Conservation (phyloP, 2,329 filamentous ascomycete species). For the Delphinella strobiligena region DNA sequence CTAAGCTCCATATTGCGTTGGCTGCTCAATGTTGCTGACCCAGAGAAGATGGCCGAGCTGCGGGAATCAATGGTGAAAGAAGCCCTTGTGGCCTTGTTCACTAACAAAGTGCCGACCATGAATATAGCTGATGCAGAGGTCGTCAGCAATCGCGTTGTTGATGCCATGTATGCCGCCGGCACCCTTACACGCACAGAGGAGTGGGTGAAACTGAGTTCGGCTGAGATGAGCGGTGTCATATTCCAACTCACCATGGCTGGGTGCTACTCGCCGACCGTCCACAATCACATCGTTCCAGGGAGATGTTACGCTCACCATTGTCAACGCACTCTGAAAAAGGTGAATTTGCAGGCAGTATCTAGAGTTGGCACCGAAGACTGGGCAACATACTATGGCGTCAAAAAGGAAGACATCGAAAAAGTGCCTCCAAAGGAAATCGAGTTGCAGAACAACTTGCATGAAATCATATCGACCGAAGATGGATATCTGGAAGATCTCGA, state of each 20-base stretch:
- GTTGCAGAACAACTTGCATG: conserved; percentile 86
- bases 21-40: conserved; percentile 66
- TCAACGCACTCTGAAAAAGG: conserved; percentile 86
- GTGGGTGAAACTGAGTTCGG: conserved; percentile 86
- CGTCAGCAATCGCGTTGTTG: conserved; percentile 64
- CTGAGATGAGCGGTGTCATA: conserved; percentile 73
- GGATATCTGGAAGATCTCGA: conserved; percentile 81
- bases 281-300: conserved; percentile 53
- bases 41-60: conserved; percentile 76
- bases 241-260: conserved; percentile 87
- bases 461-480: conserved; percentile 90
- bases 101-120: conserved; percentile 92
- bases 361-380: conserved; percentile 62
- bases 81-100: conserved; percentile 79
- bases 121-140: conserved; percentile 94
- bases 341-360: conserved; percentile 69
- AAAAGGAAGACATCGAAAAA: conserved; percentile 59
- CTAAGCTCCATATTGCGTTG: conserved; percentile 76
- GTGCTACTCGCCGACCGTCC: conserved; percentile 79
- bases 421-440: conserved; percentile 79
- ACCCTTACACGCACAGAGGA: conserved; percentile 83
- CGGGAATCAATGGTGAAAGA: conserved; percentile 77
- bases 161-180: conserved; percentile 65
- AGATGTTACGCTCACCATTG: conserved; percentile 92
- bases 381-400: conserved; percentile 78